Evolutionary conservation across 2,329 filamentous ascomycete species (phyloP).

Genomic region (Aspergillus hortae): DNA sequence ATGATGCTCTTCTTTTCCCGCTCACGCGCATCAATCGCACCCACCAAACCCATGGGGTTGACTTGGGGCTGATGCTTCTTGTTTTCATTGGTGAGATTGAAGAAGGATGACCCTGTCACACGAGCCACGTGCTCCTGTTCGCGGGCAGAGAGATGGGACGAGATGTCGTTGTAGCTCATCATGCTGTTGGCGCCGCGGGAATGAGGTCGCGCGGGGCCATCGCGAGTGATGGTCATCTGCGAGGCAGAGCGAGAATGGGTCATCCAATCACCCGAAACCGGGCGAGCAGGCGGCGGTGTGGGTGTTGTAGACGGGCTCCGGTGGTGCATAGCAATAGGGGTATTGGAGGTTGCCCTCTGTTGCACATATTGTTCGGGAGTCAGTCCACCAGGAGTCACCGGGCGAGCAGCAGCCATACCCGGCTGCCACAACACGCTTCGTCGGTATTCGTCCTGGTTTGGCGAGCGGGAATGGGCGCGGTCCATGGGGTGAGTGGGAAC

Average conservation of each 20-base stretch:
- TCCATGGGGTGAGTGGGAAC: slow-evolving; percentile 24
- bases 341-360: slow-evolving; percentile 62
- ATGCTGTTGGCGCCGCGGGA: slow-evolving; percentile 58
- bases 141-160: slow-evolving; percentile 69
- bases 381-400: slow-evolving; percentile 53
- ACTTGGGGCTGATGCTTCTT: slow-evolving; percentile 49
- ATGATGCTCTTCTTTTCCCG: slow-evolving; percentile 70
- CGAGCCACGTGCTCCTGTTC: slow-evolving; percentile 88
- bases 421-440: slow-evolving; percentile 79
- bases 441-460: slow-evolving; percentile 51
- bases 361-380: slow-evolving; percentile 81
- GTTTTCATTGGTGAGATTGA: slow-evolving; percentile 60
- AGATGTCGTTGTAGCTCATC: slow-evolving; percentile 50
- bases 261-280: slow-evolving; percentile 39
- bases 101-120: slow-evolving; percentile 71
- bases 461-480: slow-evolving; percentile 35
- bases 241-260: slow-evolving; percentile 30
- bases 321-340: slow-evolving; percentile 58
- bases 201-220: slow-evolving; percentile 29
- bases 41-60: slow-evolving; percentile 63
- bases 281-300: slow-evolving; percentile 36
- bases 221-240: slow-evolving; percentile 26
- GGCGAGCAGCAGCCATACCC: slow-evolving; percentile 50
- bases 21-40: slow-evolving; percentile 75
- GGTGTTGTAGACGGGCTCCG: slow-evolving; percentile 55